Conservation (phyloP, 805 yeast species). For the Nakazawaea wickerhamii region DNA sequence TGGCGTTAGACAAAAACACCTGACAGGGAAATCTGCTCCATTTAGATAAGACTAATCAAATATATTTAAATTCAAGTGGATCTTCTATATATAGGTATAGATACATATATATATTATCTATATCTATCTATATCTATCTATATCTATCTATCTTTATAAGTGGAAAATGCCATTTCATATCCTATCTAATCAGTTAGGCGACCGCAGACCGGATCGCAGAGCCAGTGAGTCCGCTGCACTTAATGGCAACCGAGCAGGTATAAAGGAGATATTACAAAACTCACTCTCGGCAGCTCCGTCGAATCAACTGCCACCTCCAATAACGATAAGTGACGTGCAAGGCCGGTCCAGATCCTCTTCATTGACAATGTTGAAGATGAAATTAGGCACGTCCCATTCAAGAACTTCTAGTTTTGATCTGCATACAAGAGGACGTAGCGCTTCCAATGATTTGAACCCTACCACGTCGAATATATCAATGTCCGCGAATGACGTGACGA, state of each 20-base stretch:
- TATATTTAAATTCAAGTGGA: too few species aligned
- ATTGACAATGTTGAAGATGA: conserved; percentile 5
- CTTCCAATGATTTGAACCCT: conserved; percentile 8
- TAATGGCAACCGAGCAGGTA: background rate
- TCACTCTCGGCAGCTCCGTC: conserved; percentile 4
- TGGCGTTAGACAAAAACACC: too few species aligned
- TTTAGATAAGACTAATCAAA: too few species aligned
- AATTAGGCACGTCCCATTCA: background rate
- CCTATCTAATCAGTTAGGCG: background rate
- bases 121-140: too few species aligned
- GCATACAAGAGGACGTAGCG: conserved; percentile 3
- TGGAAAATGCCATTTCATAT: conserved; percentile 6
- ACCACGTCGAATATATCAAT: conserved; percentile 5
- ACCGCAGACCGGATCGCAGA: background rate
- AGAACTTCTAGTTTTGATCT: background rate
- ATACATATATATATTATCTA: too few species aligned
- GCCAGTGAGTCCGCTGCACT: conserved; percentile 5
- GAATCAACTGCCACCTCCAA: conserved; percentile 6
- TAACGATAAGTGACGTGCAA: conserved; percentile 1
- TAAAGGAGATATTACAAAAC: conserved; percentile 11
- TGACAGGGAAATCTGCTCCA: too few species aligned
- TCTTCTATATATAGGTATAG: too few species aligned
- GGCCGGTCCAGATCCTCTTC: conserved; percentile 11
- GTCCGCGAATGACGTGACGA: conserved; percentile 5
- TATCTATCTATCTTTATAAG: too few species aligned